Base-by-base conservation (phyloP, 139 green algal genomes). In the Bryopsis sp. region DNA sequence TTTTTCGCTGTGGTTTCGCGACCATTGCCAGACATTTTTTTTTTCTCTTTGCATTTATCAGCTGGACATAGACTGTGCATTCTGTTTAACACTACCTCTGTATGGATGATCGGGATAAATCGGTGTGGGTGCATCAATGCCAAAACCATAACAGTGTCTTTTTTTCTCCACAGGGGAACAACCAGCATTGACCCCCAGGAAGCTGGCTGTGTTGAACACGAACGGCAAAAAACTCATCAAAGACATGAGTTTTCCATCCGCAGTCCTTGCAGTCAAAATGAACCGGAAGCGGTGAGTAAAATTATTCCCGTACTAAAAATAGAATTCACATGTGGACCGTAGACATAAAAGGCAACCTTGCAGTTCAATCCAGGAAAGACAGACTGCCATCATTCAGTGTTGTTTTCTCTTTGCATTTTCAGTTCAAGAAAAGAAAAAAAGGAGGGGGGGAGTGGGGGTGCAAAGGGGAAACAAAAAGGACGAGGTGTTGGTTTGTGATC, bases 121-220 rank as follows among this genome's bases (percentile, higher is more conserved):
- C 33, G 28, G 58, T 31, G 11, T 50, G 15, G 43, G 43, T 50
- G 11, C 43, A 26, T 50, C 43, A 26, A 50, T 26, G 11, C 15
- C 11, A 50, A 15, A 61, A 28, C 8, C 22, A 24, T 61, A 26
- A 61, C 15, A n/a, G 28, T 54, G 36, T 57, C 5, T 58, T 7
- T 8, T 15, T 4, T 69, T 35, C 24, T 38, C n/a, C 15, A n/a
- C 64, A 78, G 86, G 87, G 2, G 81, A 85, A 72, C 86, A 95
- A 79, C 82, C 88, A 0, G 68, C 82, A 2, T 78, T 93, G 32
- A 90, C 84, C 3, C 85, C 88, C 1, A 77, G 88, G 34, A 84
- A 85, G 65, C 76, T 95, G 29, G 85, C 70, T 1, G 59, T 95
- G n/a, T 58, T 88, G 37, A 94, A 94, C 79, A 93, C 84, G 4